A percentile compares a stretch with the other conserved stretches of the same genome.
Conservation (phyloP, 192 early-diverging fungal genomes). For the Linderina pennispora region DNA sequence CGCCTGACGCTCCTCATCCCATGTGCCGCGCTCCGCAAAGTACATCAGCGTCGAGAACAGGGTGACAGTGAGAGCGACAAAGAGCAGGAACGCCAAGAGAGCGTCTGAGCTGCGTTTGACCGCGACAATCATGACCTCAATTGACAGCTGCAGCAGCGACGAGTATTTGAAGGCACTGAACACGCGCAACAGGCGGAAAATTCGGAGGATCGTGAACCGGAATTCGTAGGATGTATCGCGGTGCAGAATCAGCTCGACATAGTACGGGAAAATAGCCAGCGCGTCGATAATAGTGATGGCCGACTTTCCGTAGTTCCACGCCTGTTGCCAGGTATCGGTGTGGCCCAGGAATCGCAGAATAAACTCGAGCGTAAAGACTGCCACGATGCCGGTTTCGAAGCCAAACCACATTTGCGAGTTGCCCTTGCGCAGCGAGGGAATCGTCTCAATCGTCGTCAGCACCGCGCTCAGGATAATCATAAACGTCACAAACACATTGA, state of each 20-base stretch:
- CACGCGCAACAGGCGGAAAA: slow-evolving; percentile 69
- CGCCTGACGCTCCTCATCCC: slow-evolving; percentile 57
- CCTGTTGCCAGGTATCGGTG: slow-evolving; percentile 59
- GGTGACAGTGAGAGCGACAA: slow-evolving; percentile 63
- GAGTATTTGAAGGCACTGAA: slow-evolving; percentile 82
- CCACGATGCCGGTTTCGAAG: slow-evolving; percentile 64
- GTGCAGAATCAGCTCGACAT: slow-evolving; percentile 62
- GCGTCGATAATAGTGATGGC: slow-evolving; percentile 62
- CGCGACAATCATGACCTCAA: slow-evolving; percentile 78
- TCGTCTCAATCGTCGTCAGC: slow-evolving; percentile 74
- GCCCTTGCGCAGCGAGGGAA: slow-evolving; percentile 59
- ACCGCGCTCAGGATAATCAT: slow-evolving; percentile 68
- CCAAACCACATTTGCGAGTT: slow-evolving; percentile 52
- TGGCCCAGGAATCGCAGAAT: slow-evolving; percentile 61
- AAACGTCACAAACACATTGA: slow-evolving; percentile 68
- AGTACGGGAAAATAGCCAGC: slow-evolving; percentile 73
- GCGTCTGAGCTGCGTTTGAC: slow-evolving; percentile 70
- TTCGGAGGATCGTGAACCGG: slow-evolving; percentile 73
- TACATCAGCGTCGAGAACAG: slow-evolving; percentile 72
- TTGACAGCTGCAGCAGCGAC: slow-evolving; percentile 72
- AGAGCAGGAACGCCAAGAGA: slow-evolving; percentile 65
- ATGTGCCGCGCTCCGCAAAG: slow-evolving; percentile 76
- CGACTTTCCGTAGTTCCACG: slow-evolving; percentile 43
- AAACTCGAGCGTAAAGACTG: slow-evolving; percentile 71
- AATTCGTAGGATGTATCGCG: slow-evolving; percentile 71